phyloP scores from a whole-genome alignment of 352 stramenopile species.

The Phytophthora ohioensis region DNA sequence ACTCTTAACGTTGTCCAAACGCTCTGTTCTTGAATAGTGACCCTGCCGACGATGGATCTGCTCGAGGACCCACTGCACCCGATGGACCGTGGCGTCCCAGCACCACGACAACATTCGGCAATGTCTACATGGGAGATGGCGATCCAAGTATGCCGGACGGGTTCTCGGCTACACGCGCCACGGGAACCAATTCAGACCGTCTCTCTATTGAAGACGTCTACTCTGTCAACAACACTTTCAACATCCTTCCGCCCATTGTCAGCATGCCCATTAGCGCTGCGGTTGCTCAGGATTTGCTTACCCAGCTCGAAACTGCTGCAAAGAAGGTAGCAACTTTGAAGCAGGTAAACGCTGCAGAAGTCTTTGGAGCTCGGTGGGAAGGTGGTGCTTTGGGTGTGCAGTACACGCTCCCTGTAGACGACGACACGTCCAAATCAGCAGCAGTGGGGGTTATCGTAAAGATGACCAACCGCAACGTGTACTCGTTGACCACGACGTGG shows the following conservation, averaged over 20 bases:
- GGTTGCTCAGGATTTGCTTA: slow-evolving; percentile 62
- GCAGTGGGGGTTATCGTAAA: slow-evolving; percentile 39
- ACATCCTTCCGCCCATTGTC: slow-evolving; percentile 74
- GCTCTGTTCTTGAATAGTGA: slow-evolving; percentile 46
- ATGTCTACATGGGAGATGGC: slow-evolving; percentile 87
- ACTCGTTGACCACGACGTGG: slow-evolving; percentile 75
- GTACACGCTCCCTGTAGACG: slow-evolving; percentile 41
- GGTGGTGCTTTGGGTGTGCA: slow-evolving; percentile 38
- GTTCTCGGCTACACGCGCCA: slow-evolving; percentile 51
- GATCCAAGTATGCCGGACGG: slow-evolving; percentile 82
- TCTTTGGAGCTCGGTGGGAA: slow-evolving; percentile 53
- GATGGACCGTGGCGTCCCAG: slow-evolving; percentile 75
- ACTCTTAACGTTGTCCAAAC: slow-evolving; percentile 4
- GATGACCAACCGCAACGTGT: slow-evolving; percentile 77
- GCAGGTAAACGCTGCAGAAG: slow-evolving; percentile 42
- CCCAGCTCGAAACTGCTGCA: slow-evolving; percentile 27
- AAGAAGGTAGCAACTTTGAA: slow-evolving; percentile 22
- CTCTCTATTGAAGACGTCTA: slow-evolving; percentile 83
- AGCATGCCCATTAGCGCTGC: slow-evolving; percentile 78
- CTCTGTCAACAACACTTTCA: slow-evolving; percentile 84
- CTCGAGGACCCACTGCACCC: slow-evolving; percentile 60
- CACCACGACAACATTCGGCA: slow-evolving; percentile 67
- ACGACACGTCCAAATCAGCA: slow-evolving; percentile 33
- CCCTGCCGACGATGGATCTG: slow-evolving; percentile 65
- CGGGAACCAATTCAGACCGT: slow-evolving; percentile 55